Evolutionary conservation across 148 eudicot species (phyloP), one percentile per base, ranked within the genome.

Genomic region (Pouteria glomerata): DNA sequence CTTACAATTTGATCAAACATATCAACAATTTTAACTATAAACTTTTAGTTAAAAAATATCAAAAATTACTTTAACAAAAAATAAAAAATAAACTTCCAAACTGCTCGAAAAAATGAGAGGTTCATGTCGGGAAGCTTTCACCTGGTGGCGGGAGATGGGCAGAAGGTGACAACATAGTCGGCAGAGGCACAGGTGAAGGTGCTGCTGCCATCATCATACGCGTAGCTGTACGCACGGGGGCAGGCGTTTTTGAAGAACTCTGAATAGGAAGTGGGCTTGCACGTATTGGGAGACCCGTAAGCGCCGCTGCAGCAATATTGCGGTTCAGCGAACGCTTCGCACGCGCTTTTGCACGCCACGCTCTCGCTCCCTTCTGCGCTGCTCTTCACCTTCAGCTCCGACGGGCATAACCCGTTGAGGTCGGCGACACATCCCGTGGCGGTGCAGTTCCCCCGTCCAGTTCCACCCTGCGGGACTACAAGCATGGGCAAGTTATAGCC

Each of bases 341-440:
- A 92, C 15, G 98, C 98, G 74, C 98, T 90, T 73, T 55, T 90
- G 47, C 98, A 90, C 48, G 87, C 93, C 37, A 88, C 89, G 24
- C 77, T 30, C 51, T 42, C 73, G 5, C 72, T 63, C 2, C 71
- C 68, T 4, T 30, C 56, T 4, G 15, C 29, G 2, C 57, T n/a
- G 31, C 56, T 52, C 12, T 45, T 72, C 58, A 82, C 73, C 66
- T 51, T 61, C 34, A 91, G 75, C 65, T 81, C 82, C 53, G 70
- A 2, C 11, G 97, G 95, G 62, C 95, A 91, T 0, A 77, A 73
- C 8, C 48, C 72, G 77, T 87, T 91, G 16, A 91, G 34, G 67
- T 91, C 97, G 7, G 33, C 85, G 0, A 60, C 76, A 29, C 97
- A 91, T 0, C 91, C 91, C 0, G 91, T 81, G 0, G 81, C 44